Base-by-base conservation (phyloP, 176 grass and related monocot species). In the Ensete ventricosum region DNA sequence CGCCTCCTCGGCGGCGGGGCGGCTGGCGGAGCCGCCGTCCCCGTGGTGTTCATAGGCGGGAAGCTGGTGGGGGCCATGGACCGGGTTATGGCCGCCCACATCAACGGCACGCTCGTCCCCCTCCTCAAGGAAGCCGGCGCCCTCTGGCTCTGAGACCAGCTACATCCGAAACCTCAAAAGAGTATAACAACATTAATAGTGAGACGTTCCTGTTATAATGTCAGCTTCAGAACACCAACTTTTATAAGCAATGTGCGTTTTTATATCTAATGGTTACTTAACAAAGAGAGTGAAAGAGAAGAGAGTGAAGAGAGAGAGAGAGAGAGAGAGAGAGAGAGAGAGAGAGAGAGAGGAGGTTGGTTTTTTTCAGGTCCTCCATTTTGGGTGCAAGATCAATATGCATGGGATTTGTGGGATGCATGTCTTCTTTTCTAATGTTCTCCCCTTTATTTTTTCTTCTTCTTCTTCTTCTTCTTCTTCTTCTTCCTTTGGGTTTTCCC, bases 61-160 rank as follows among this genome's bases (percentile, higher is more conserved):
- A 96, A 96, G 74, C 88, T 96, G 49, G 87, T 96, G 10, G 92
- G 92, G 12, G 88, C 92, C 75, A 96, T 96, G 88, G 92, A 96
- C 76, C 81, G 88, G 8, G 92, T 96, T 54, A 96, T 96, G 92
- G 92, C 92, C 11, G 87, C 92, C 14, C 92, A 96, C 77, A 96
- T 96, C 80, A 96, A 96, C 65, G 92, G 92, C 14, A 77, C 86
- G 52, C 92, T 96, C 55, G 92, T 96, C 71, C 92, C 92, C n/a
- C 88, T 96, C 54, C 86, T 96, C 76, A 96, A 91, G 84, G 86
- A 96, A 62, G 92, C 92, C n/a, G 92, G 92, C 22, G 92, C 92
- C 14, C 88, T 96, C 84, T 96, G 92, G 92, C 92, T 96, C 77
- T 96, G 83, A 89, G 55, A 43, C 54, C 10, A 9, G 10, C 67